Base-by-base conservation (phyloP, 805 yeast species). In the Isabelozyma heimii region DNA sequence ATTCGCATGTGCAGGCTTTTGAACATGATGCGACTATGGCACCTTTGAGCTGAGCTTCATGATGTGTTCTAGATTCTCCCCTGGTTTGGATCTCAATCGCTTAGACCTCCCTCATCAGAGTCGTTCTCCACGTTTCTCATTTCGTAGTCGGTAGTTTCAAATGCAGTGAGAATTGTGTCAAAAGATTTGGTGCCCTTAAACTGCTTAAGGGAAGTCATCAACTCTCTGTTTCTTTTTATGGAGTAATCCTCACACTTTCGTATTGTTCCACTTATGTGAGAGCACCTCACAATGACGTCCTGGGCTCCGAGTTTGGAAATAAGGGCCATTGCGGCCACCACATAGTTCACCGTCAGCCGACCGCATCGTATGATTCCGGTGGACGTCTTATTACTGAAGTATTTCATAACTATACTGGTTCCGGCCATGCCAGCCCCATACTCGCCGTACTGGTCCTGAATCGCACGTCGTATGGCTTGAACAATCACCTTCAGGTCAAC, bases 201-300 rank as follows among this genome's bases (percentile, higher is more conserved):
- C 43, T 17, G 43, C 27, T 49, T 50, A 14, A 61, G 30, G 42
- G 52, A 16, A 48, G 65, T 53, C 60, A 79, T 67, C 41, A 67
- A 52, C 40, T 70, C 66, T 45, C 75, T 72, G 60, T 81, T 72
- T 47, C 75, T 64, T 27, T 53, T 52, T 10, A 89, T 82, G 0
- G 91, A 85, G 49, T 75, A 80, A 54, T 83, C 79, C 61, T 91
- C 96, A 54, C 95, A 81, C 60, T 89, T 89, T 61, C 84, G 85
- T 30, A 91, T 91, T 0, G 97, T 90, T 0, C 97, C 98, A 59
- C 96, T 85, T 0, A 89, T 82, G 49, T 85, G 87, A 4, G 79
- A 68, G 27, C 88, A 84, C 47, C 84, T 74, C 13, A 91, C 64
- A 9, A 86, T 76, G 4, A 83, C 79, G 6, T 69, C 67, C 28